Evolutionary conservation across 257 asterid species (phyloP).

Genomic region (Solanum acaule): DNA sequence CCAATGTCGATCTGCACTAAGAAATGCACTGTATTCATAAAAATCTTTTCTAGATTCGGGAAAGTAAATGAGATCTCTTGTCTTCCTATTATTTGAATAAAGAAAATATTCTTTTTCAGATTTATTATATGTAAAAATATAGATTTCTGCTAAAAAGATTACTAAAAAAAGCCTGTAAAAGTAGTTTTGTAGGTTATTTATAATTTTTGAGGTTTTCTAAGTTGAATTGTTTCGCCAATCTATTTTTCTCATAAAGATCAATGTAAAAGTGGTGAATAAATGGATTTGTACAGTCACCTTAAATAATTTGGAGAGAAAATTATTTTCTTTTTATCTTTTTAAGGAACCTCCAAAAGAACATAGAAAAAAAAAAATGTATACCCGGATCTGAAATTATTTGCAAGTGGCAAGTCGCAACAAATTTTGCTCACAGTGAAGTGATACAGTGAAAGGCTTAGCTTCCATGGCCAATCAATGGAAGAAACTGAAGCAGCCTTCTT

Average conservation of each 20-base stretch:
- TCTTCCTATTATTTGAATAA: no score
- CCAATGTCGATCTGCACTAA: background rate
- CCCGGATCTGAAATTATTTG: background rate
- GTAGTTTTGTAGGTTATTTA: background rate
- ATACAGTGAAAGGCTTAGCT: background rate
- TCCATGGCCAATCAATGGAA: constrained; percentile 58
- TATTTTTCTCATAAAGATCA: background rate
- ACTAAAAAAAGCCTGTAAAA: background rate
- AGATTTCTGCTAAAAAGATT: no score
- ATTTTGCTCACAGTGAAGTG: background rate
- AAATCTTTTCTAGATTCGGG: accelerated
- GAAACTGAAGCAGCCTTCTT: constrained; percentile 18
- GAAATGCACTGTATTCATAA: background rate
- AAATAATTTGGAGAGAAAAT: no score
- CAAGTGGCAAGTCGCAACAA: background rate
- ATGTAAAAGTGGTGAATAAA: background rate
- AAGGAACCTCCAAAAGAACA: background rate
- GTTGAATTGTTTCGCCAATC: background rate
- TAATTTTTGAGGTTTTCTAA: background rate
- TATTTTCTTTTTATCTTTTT: no score
- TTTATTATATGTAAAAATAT: no score
- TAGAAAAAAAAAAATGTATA: background rate
- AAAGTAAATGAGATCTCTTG: background rate
- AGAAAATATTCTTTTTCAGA: no score
- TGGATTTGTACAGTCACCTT: background rate